A percentile compares a stretch with the other conserved stretches of the same genome.
phyloP scores from a whole-genome alignment of 768 basidiomycete genomes.

The Pleurotus cornucopiae region DNA sequence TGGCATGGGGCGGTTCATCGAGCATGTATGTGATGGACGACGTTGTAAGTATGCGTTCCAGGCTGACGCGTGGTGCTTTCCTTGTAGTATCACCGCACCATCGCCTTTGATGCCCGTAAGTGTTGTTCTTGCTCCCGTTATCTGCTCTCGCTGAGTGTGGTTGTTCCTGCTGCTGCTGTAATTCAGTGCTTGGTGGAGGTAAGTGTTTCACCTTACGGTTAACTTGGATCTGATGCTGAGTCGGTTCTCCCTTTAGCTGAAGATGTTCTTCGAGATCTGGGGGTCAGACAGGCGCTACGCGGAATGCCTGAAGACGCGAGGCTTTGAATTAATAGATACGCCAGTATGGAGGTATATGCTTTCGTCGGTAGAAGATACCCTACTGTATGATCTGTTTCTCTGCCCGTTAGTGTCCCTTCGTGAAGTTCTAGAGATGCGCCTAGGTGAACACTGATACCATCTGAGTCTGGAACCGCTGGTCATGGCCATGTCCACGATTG shows the following conservation, averaged over 20 bases:
- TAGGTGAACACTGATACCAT: too few relatives aligned
- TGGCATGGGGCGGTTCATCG: constrained; percentile 76
- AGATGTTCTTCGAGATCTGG: constrained; percentile 56
- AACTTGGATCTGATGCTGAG: neutral
- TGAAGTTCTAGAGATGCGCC: too few relatives aligned
- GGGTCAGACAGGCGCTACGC: constrained; percentile 66
- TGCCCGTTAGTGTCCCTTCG: too few relatives aligned
- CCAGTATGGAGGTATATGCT: too few relatives aligned
- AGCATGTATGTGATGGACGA: constrained; percentile 49
- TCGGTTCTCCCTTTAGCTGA: constrained; percentile 33
- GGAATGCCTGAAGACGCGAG: constrained; percentile 61
- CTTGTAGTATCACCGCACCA: constrained; percentile 57
- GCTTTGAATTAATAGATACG: constrained; percentile 14
- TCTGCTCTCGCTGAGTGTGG: neutral
- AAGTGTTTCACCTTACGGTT: neutral
- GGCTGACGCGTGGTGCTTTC: neutral
- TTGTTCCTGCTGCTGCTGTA: neutral
- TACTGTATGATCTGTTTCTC: too few relatives aligned
- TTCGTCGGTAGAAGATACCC: too few relatives aligned
- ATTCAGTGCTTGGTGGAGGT: constrained; percentile 16
- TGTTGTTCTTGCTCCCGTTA: constrained; percentile 26
- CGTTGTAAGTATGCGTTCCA: neutral
- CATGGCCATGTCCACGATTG: too few relatives aligned
- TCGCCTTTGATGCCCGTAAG: constrained; percentile 59
- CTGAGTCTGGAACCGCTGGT: too few relatives aligned